A percentile compares a stretch with the other conserved stretches of the same genome.
These are phyloP conservation scores for Sclerotinia subarctica DNA, from an alignment of 2,329 filamentous ascomycete species.

Conservation along the genomic window DNA sequence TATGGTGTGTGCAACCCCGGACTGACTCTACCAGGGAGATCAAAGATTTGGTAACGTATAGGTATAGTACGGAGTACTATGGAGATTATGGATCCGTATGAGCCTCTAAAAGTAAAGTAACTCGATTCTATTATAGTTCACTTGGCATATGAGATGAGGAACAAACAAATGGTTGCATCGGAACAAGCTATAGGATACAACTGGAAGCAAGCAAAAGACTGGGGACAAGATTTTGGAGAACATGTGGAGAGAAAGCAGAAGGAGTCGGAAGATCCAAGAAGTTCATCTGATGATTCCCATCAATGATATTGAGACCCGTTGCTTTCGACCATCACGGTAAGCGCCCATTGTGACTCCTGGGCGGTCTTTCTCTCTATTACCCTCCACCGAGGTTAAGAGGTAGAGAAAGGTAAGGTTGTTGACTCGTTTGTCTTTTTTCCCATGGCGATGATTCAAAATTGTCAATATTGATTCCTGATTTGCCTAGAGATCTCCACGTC, in stretches of 20 bases:
- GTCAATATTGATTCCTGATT: constrained; percentile 20
- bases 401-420: neutral
- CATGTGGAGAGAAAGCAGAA: constrained; percentile 15
- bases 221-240: neutral
- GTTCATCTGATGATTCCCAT: constrained; percentile 10
- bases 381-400: neutral
- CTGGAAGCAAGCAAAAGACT: constrained; percentile 1
- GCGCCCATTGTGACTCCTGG: neutral
- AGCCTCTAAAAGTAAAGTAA: neutral
- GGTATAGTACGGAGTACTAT: neutral
- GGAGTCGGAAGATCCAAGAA: neutral
- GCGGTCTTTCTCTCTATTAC: neutral
- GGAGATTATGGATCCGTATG: constrained; percentile 6
- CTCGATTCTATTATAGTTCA: constrained; percentile 16
- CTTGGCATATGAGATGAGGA: constrained; percentile 15
- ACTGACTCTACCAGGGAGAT: constrained; percentile 9
- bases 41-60: constrained; percentile 4
- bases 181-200: neutral
- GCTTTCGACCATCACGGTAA: constrained; percentile 12
- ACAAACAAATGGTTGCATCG: neutral
- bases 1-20: constrained; percentile 19
- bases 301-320: constrained; percentile 15
- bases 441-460: constrained; percentile 10
- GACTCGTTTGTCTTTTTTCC: constrained; percentile 7
- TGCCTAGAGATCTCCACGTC: constrained; percentile 16